phyloP scores from a whole-genome alignment of 2,329 filamentous ascomycete genomes.

The Hirsutella rhossiliensis region DNA sequence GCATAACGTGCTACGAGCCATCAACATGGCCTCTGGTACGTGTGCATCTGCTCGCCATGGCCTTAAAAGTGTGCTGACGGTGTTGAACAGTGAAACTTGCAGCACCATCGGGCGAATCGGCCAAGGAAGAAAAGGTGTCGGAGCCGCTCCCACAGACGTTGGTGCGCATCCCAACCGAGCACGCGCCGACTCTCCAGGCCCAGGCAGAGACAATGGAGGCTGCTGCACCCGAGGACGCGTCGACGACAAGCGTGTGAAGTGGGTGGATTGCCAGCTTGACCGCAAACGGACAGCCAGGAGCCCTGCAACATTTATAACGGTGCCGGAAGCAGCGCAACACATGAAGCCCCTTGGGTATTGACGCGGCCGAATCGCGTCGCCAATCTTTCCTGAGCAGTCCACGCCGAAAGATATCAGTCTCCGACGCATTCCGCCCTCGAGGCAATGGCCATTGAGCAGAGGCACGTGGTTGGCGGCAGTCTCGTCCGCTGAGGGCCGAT shows the following conservation, averaged over 20 bases:
- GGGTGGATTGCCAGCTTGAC: background rate
- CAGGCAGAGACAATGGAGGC: conserved; percentile 41
- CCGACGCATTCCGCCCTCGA: too few relatives aligned
- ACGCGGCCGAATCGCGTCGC: too few relatives aligned
- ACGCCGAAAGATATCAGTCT: too few relatives aligned
- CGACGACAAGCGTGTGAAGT: background rate
- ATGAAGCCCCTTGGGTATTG: too few relatives aligned
- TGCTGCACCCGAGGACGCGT: conserved; percentile 25
- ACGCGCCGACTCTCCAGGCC: conserved; percentile 52
- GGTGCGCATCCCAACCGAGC: conserved; percentile 74
- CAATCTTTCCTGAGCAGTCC: too few relatives aligned
- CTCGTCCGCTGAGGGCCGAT: background rate
- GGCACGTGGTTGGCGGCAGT: too few relatives aligned
- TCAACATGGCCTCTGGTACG: conserved; percentile 77
- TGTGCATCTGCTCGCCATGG: conserved; percentile 4
- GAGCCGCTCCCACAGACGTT: conserved; percentile 65
- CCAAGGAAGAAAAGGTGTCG: conserved; percentile 23
- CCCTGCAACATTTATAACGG: background rate
- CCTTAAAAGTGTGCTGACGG: background rate
- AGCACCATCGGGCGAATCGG: conserved; percentile 35
- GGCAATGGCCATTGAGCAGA: too few relatives aligned
- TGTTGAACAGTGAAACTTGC: conserved; percentile 51
- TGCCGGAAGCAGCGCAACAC: background rate
- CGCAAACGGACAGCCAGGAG: background rate
- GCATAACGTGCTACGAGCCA: conserved; percentile 75